phyloP scores from a whole-genome alignment of 179 eudicot genomes.

The Patellifolia procumbens region DNA sequence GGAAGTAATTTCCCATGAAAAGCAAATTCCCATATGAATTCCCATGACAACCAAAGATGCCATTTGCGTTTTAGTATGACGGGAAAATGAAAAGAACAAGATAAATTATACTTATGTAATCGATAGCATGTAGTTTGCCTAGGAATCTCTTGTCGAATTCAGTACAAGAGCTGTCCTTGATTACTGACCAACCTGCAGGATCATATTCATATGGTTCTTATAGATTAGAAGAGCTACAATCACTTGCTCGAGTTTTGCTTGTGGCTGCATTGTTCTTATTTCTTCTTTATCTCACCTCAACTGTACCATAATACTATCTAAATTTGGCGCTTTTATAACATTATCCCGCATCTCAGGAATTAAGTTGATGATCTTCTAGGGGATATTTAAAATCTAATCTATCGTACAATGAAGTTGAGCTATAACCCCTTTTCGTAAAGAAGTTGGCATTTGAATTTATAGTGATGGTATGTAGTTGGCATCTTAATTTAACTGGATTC shows the following conservation, averaged over 20 bases:
- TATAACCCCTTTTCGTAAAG: background rate
- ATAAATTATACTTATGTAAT: background rate
- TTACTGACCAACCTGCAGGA: background rate
- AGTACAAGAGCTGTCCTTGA: background rate
- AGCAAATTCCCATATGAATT: no score
- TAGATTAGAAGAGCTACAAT: background rate
- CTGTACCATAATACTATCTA: no score
- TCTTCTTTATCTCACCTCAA: background rate
- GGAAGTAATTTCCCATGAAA: no score
- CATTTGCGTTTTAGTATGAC: background rate
- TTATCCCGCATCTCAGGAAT: background rate
- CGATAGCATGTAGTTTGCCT: background rate
- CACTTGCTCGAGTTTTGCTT: background rate
- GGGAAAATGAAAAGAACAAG: background rate
- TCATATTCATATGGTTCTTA: background rate
- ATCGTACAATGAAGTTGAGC: background rate
- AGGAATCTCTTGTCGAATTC: background rate
- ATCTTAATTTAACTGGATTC: background rate
- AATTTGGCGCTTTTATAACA: no score
- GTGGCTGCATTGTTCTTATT: background rate
- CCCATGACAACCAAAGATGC: no score
- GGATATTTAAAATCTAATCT: background rate
- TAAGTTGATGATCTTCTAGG: background rate
- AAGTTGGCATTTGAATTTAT: background rate
- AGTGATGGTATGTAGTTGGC: background rate